These are phyloP conservation scores for Pseudogymnoascus destructans DNA, from an alignment of 2,329 filamentous ascomycete species.

Conservation along the genomic window DNA sequence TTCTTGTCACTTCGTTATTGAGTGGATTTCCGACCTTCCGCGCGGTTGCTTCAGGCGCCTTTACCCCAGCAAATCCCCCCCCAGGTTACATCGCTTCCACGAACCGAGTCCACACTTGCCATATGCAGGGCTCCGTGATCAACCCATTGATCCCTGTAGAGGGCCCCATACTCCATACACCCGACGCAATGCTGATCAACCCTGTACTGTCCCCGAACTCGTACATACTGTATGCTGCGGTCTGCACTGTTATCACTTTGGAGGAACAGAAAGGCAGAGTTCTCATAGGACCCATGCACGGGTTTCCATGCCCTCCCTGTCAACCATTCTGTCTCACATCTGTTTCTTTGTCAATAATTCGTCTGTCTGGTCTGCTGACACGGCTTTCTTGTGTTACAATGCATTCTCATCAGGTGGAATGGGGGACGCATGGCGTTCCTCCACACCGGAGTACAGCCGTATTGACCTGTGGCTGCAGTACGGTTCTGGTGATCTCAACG, in stretches of 20 bases:
- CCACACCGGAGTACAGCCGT: not conserved
- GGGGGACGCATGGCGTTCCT: not conserved
- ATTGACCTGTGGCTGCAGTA: not conserved
- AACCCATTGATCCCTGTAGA: not conserved
- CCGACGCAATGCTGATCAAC: not conserved
- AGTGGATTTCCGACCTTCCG: conserved; percentile 5
- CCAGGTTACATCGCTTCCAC: not conserved
- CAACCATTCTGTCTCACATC: not conserved
- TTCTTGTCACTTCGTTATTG: not conserved
- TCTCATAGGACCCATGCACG: not conserved
- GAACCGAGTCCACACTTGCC: not conserved
- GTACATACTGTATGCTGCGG: conserved; percentile 1
- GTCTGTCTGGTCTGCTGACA: not conserved
- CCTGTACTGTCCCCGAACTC: not conserved
- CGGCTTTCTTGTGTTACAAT: not conserved
- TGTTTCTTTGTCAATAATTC: not conserved
- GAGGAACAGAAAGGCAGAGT: not conserved
- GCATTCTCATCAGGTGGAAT: not conserved
- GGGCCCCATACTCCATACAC: not conserved
- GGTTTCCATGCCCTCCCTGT: not conserved
- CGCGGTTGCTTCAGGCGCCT: conserved; percentile 6
- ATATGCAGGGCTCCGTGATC: conserved; percentile 7
- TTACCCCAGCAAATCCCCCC: not conserved
- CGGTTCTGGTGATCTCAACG: not conserved
- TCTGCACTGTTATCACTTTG: not conserved